Evolutionary conservation across 2,329 filamentous ascomycete genomes (phyloP), one percentile per base, ranked within the genome.

Genomic region (Albifimbria verrucaria): DNA sequence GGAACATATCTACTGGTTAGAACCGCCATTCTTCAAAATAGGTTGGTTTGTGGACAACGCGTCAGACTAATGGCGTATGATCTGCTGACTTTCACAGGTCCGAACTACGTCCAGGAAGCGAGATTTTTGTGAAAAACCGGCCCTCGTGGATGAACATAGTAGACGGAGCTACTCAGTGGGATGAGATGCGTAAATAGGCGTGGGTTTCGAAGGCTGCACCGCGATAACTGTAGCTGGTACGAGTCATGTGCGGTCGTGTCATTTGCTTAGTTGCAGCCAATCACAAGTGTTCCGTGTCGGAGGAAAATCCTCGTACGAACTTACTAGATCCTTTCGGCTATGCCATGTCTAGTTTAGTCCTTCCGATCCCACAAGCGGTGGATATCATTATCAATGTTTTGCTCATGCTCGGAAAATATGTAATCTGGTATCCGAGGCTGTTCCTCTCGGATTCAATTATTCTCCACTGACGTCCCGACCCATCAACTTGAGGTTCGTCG

Each of bases 41-140:
- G 65, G 65, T 68, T 51, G 48, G 63, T 57, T n/a, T 18, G 3
- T 5, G 11, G 32, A 9, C 7, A 25, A 21, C 6, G 15, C 41
- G 28, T 28, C 42, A 43, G 26, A 7, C 25, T 10, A 28, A 21
- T 45, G 5, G 4, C 12, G n/a, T 32, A 25, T 17, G 2, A 17
- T n/a, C n/a, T n/a, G n/a, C 7, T 12, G 2, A 18, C 4, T 11
- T 1, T 7, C 5, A 23, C 39, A 59, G 60, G 9, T 49, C 58
- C 24, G 47, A 57, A 18, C 21, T 65, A 3, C 45, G 55, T 15
- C 63, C 64, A 4, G 45, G 48, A n/a, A 60, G 52, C 52, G 66
- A 68, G 22, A 61, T 68, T n/a, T 67, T 65, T 25, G 53, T 62
- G 43, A 65, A 55, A 20, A 59, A 62, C 48, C 51, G 63, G 17